Evolutionary conservation across 345 rosid genomes (phyloP).

Genomic region (Moringa oleifera): DNA sequence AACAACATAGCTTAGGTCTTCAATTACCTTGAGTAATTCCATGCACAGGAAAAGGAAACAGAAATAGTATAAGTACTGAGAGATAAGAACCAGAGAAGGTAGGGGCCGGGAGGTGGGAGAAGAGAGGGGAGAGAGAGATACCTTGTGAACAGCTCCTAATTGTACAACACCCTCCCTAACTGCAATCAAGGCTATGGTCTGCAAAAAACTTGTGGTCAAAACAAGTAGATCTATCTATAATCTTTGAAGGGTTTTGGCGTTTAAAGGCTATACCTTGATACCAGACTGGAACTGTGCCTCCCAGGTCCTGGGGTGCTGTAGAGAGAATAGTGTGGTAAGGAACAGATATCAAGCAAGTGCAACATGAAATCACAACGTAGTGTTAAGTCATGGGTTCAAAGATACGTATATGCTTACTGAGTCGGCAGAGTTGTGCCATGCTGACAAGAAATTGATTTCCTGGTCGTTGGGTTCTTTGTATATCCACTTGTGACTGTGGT

Average conservation of each 20-base stretch:
- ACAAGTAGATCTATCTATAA: constrained; percentile 8
- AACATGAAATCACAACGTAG: constrained; percentile 7
- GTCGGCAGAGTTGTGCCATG: constrained; percentile 93
- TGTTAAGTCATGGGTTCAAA: neutral
- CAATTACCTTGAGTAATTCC: constrained; percentile 52
- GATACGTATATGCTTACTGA: constrained; percentile 48
- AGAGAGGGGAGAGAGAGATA: constrained; percentile 17
- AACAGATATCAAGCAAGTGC: neutral
- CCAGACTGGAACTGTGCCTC: constrained; percentile 98
- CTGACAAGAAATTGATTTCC: constrained; percentile 87
- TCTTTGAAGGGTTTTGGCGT: neutral
- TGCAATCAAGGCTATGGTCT: constrained; percentile 95
- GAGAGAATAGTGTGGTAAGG: constrained; percentile 4
- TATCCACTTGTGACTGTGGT: constrained; percentile 95
- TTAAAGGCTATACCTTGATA: constrained; percentile 47
- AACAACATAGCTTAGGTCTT: constrained; percentile 82
- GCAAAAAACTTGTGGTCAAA: constrained; percentile 20
- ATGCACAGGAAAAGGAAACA: neutral
- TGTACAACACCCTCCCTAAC: constrained; percentile 98
- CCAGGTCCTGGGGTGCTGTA: constrained; percentile 96
- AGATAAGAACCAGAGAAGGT: neutral
- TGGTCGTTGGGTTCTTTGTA: constrained; percentile 89
- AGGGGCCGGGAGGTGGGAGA: constrained; percentile 1
- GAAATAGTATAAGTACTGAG: neutral
- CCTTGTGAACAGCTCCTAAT: constrained; percentile 89